Percentiles rank a stretch among this genome's conserved stretches.
These are phyloP conservation scores for Apium graveolens DNA, from an alignment of 129 eudicot genomes.

Conservation along the genomic window DNA sequence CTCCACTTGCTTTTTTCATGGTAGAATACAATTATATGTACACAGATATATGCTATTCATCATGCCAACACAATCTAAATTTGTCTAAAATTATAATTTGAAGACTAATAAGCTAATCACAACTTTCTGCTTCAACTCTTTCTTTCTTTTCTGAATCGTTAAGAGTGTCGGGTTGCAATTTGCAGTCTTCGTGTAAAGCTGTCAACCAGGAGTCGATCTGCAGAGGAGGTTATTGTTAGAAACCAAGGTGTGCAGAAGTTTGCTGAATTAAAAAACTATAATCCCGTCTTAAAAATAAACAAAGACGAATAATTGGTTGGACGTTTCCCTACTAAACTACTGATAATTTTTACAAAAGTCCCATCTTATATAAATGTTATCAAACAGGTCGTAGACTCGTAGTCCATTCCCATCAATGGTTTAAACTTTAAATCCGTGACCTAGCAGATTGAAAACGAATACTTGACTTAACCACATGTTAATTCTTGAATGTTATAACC, in stretches of 20 bases:
- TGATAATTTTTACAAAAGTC: not conserved
- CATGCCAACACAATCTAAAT: not conserved
- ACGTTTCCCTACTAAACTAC: not conserved
- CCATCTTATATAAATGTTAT: not conserved
- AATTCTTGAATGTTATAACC: not conserved
- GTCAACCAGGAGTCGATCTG: conserved; percentile 84
- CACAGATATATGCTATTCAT: not conserved
- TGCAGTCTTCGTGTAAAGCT: conserved; percentile 52
- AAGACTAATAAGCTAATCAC: not conserved
- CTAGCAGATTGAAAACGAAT: not conserved
- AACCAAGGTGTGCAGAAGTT: not conserved
- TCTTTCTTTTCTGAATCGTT: not conserved
- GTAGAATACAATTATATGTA: not conserved
- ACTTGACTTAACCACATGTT: not conserved
- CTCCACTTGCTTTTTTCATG: not conserved
- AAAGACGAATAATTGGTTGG: not conserved
- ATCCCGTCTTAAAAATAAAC: not conserved
- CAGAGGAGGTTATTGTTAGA: not conserved
- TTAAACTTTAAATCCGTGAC: not conserved
- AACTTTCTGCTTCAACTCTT: not conserved
- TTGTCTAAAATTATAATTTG: not conserved
- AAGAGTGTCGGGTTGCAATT: conserved; percentile 23
- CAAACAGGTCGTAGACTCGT: not conserved
- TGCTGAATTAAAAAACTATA: not conserved
- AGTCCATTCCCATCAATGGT: not conserved